Conservation (phyloP, 441 rosid species). For the Populus hybrid region DNA sequence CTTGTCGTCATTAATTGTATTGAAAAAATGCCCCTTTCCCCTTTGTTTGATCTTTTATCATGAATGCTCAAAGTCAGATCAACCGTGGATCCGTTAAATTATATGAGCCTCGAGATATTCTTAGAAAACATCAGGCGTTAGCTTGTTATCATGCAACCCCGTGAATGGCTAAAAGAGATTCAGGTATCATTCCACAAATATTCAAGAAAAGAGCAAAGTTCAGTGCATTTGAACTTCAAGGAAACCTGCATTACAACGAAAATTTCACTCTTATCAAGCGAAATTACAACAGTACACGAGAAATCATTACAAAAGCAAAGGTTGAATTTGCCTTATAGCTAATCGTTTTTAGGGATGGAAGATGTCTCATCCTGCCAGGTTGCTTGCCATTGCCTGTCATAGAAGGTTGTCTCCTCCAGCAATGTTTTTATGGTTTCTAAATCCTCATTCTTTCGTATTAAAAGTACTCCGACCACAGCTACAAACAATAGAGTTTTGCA, state of each 20-base stretch:
- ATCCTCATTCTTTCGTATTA: conserved; percentile 87
- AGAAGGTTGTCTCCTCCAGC: conserved; percentile 79
- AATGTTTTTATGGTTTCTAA: conserved; percentile 61
- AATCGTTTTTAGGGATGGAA: conserved; percentile 27
- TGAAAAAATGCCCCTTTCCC: no score
- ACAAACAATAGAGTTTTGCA: conserved; percentile 85
- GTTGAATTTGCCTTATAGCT: conserved; percentile 6
- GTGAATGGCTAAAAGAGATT: not conserved
- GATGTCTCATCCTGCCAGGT: conserved; percentile 73
- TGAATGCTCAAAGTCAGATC: no score
- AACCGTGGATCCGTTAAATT: no score
- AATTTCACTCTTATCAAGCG: not conserved
- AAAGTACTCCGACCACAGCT: conserved; percentile 76
- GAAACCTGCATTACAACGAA: not conserved
- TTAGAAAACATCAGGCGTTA: no score
- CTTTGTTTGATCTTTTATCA: no score
- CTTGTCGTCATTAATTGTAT: no score
- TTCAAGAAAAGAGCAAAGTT: not conserved
- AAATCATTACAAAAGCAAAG: not conserved
- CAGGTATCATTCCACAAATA: not conserved
- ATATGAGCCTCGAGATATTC: no score
- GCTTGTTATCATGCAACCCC: not conserved
- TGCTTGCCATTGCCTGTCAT: conserved; percentile 98
- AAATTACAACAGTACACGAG: not conserved
- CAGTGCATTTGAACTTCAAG: not conserved